Percentiles rank a stretch among this genome's conserved stretches.
Evolutionary conservation across 2,329 filamentous ascomycete species (phyloP).

Genomic region (Clarireedia hainanense): DNA sequence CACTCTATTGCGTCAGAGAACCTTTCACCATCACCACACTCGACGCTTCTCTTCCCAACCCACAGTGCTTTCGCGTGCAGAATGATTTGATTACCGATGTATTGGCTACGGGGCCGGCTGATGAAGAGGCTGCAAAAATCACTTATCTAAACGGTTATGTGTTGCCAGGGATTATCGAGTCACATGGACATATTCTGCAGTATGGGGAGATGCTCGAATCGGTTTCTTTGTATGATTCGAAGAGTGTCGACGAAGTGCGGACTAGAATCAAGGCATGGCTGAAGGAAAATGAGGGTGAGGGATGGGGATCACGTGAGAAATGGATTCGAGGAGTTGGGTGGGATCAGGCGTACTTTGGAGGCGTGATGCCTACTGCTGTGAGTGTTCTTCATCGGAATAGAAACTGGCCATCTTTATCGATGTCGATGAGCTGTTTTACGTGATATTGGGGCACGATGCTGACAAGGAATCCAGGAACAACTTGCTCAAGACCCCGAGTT

Average conservation of each 20-base stretch:
- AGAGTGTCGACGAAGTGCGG: slow-evolving; percentile 47
- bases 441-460: not conserved
- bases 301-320: slow-evolving; percentile 38
- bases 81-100: slow-evolving; percentile 45
- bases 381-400: slow-evolving; percentile 33
- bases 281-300: slow-evolving; percentile 40
- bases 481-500: slow-evolving; percentile 46
- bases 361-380: slow-evolving; percentile 52
- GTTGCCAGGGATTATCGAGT: slow-evolving; percentile 63
- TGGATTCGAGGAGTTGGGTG: slow-evolving; percentile 64
- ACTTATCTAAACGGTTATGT: slow-evolving; percentile 42
- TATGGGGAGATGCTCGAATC: slow-evolving; percentile 62
- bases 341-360: slow-evolving; percentile 59
- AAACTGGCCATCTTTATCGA: no score
- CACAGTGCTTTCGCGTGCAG: slow-evolving; percentile 48
- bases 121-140: slow-evolving; percentile 22
- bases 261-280: slow-evolving; percentile 45
- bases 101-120: slow-evolving; percentile 30
- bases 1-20: slow-evolving; percentile 21
- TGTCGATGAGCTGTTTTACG: not conserved
- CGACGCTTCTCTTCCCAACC: slow-evolving; percentile 30
- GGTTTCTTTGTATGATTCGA: slow-evolving; percentile 53
- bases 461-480: slow-evolving; percentile 32
- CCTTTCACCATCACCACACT: slow-evolving; percentile 37
- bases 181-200: slow-evolving; percentile 58